Conservation (phyloP, 148 eudicot genomes). For the Gaultheria prostrata region DNA sequence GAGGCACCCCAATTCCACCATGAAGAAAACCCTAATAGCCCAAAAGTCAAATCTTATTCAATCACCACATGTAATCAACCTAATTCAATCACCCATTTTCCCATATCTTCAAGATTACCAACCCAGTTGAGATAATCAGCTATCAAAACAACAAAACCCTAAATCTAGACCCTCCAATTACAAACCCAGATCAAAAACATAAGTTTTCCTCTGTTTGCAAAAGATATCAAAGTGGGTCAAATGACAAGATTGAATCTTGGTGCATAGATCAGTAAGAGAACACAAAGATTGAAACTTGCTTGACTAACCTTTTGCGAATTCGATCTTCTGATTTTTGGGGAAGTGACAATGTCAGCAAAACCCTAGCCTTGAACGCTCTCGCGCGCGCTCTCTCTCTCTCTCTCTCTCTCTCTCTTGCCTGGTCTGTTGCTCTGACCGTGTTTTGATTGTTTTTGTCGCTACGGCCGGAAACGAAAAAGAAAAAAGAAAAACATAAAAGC, state of each 20-base stretch:
- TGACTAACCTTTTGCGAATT: not conserved
- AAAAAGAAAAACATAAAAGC: too few relatives aligned
- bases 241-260: not conserved
- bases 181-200: not conserved
- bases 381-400: constrained; percentile 11
- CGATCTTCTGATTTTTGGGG: not conserved
- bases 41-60: not conserved
- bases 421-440: not conserved
- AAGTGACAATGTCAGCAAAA: not conserved
- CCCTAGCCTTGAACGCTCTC: not conserved
- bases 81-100: not conserved
- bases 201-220: not conserved
- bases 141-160: constrained; percentile 6
- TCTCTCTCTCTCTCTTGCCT: not conserved
- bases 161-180: constrained; percentile 14
- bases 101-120: not conserved
- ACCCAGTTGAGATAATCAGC: not conserved
- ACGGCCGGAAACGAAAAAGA: not conserved
- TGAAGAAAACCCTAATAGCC: not conserved
- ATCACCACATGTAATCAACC: not conserved
- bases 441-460: constrained; percentile 13
- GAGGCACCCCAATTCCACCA: constrained; percentile 3
- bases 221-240: not conserved
- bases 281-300: not conserved
- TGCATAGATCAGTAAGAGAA: not conserved